Percentiles rank a stretch among this genome's conserved stretches.
Conservation (phyloP, 192 early-diverging fungal genomes). For the Coemansia sp. region DNA sequence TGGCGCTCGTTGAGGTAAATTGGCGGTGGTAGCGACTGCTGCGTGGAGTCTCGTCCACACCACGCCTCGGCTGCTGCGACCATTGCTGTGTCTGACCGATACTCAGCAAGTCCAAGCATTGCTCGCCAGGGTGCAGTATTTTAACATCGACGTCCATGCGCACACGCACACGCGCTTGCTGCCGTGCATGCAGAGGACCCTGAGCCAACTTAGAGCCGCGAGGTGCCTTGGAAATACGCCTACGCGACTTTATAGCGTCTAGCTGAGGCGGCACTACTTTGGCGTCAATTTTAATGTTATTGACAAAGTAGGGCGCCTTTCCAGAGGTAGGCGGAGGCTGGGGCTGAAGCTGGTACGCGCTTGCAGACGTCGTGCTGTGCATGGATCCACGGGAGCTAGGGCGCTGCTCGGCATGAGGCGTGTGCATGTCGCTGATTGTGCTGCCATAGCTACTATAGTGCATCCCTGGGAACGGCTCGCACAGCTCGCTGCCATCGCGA, state of each 20-base stretch:
- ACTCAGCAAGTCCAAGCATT: slow-evolving; percentile 20
- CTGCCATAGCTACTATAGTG: slow-evolving; percentile 9
- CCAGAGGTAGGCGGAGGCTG: slow-evolving; percentile 11
- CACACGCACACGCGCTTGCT: slow-evolving; percentile 20
- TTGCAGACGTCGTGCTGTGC: slow-evolving; percentile 12
- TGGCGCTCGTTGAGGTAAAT: background rate
- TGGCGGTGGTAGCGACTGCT: background rate
- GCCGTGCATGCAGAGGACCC: slow-evolving; percentile 7
- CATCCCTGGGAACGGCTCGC: slow-evolving; percentile 9
- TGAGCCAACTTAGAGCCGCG: background rate
- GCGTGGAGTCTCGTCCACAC: background rate
- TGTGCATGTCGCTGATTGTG: slow-evolving; percentile 9
- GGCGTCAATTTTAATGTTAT: slow-evolving; percentile 19
- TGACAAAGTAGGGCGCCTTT: slow-evolving; percentile 22
- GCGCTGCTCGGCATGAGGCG: slow-evolving; percentile 12
- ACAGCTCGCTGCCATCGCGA: background rate
- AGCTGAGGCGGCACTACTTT: slow-evolving; percentile 27
- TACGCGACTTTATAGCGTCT: slow-evolving; percentile 4
- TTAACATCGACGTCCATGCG: slow-evolving; percentile 24
- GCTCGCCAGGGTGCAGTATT: slow-evolving; percentile 25
- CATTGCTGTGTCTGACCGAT: slow-evolving; percentile 8
- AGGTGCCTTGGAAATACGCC: slow-evolving; percentile 2
- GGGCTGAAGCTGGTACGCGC: background rate
- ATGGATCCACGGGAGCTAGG: slow-evolving; percentile 22
- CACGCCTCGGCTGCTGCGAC: background rate